phyloP scores from a whole-genome alignment of 2,329 filamentous ascomycete genomes.

The Colletotrichum liaoningense region DNA sequence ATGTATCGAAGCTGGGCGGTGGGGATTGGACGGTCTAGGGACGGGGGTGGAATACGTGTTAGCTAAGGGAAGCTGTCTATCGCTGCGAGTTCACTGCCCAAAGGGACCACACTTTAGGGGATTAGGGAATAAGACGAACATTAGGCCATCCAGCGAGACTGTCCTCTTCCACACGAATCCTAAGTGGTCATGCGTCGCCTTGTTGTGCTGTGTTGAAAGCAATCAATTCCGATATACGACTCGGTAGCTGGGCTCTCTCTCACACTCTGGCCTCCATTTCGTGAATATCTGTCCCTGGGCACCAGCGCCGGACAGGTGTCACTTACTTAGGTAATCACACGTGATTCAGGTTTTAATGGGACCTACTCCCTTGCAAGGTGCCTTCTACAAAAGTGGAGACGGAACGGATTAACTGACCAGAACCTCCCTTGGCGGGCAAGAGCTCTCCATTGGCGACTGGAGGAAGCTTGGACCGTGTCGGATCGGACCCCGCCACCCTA shows the following conservation, averaged over 20 bases:
- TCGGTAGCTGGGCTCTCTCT: conserved; percentile 35
- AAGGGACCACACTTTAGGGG: not conserved
- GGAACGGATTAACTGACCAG: conserved; percentile 33
- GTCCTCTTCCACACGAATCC: conserved; percentile 27
- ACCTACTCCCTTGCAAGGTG: not conserved
- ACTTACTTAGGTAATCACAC: conserved; percentile 49
- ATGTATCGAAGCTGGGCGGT: conserved; percentile 36
- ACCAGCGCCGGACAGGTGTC: conserved; percentile 53
- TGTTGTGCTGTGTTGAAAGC: conserved; percentile 38
- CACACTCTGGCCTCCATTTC: conserved; percentile 41
- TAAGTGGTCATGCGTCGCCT: conserved; percentile 33
- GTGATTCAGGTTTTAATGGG: conserved; percentile 40
- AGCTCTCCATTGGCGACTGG: conserved; percentile 21
- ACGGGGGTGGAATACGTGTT: conserved; percentile 36
- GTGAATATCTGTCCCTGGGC: conserved; percentile 50
- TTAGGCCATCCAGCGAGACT: conserved; percentile 24
- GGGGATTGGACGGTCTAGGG: conserved; percentile 36
- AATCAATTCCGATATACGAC: conserved; percentile 21
- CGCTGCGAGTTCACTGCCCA: conserved; percentile 3
- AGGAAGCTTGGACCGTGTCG: conserved; percentile 9
- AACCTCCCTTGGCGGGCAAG: not conserved
- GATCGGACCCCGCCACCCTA: conserved; percentile 11
- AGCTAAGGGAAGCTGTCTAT: conserved; percentile 29
- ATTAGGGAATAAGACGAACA: conserved; percentile 3
- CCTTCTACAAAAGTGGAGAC: not conserved